Percentiles rank a stretch among this genome's conserved stretches.
phyloP scores from a whole-genome alignment of 257 asterid species.

The Scutellaria baicalensis region DNA sequence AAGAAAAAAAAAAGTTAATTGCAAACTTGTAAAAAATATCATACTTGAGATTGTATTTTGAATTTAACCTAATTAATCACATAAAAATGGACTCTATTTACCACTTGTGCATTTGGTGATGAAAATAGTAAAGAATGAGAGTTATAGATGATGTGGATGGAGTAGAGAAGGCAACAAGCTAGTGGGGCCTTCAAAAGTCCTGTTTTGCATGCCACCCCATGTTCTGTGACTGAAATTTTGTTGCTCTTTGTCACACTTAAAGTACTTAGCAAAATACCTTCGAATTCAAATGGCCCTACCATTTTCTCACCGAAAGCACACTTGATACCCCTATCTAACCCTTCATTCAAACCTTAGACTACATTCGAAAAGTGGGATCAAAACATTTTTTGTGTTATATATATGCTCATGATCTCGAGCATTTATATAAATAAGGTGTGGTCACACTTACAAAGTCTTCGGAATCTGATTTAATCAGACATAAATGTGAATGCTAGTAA shows the following conservation, averaged over 20 bases:
- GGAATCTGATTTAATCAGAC: too few species aligned
- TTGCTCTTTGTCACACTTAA: conserved; percentile 27
- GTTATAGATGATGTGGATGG: background rate
- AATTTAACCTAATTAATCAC: too few species aligned
- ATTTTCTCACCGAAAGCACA: conserved; percentile 29
- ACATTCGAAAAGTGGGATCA: background rate
- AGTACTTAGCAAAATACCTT: background rate
- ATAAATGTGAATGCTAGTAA: background rate
- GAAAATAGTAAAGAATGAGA: too few species aligned
- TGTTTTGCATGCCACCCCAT: conserved; percentile 43
- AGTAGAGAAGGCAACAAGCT: background rate
- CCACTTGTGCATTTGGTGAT: too few species aligned
- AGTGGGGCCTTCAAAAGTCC: conserved; percentile 33
- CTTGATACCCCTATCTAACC: background rate
- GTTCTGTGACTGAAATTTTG: conserved; percentile 71
- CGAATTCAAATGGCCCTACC: conserved; percentile 26
- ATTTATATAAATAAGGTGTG: too few species aligned
- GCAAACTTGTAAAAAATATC: too few species aligned
- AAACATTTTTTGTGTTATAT: background rate
- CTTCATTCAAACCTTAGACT: background rate
- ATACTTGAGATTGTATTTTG: too few species aligned
- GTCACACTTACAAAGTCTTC: too few species aligned
- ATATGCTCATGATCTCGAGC: too few species aligned
- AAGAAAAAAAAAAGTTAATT: too few species aligned
- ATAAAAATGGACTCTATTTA: too few species aligned